Conservation (phyloP, 2,329 filamentous ascomycete species). For the Paecilomyces sp. region DNA sequence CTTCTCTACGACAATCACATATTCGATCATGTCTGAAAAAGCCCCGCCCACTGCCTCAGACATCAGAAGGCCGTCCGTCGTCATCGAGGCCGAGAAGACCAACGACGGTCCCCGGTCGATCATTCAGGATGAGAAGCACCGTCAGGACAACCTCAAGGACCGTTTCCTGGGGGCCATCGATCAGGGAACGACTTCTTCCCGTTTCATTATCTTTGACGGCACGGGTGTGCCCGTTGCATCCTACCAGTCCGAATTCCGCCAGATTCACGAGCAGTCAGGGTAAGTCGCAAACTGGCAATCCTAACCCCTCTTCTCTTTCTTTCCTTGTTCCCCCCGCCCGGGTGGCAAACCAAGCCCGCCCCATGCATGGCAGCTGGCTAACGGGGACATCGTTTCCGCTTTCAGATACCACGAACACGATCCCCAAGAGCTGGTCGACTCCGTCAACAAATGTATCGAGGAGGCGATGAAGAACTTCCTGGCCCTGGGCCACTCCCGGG, state of each 20-base stretch:
- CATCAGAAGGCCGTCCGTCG: conserved; percentile 11
- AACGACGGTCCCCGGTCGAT: conserved; percentile 28
- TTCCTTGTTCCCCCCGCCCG: too few species aligned
- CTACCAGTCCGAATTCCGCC: conserved; percentile 81
- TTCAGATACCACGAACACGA: conserved; percentile 84
- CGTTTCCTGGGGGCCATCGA: conserved; percentile 79
- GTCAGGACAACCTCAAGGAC: conserved; percentile 25
- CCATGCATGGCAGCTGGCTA: background rate
- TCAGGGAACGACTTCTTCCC: conserved; percentile 81
- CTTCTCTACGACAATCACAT: background rate
- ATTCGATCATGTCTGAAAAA: background rate
- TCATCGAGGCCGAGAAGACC: conserved; percentile 21
- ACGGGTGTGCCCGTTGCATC: conserved; percentile 69
- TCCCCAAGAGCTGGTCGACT: conserved; percentile 65
- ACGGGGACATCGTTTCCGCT: conserved; percentile 1
- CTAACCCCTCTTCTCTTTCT: background rate
- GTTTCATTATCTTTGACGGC: conserved; percentile 85
- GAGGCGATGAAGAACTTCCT: conserved; percentile 65
- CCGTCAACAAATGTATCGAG: conserved; percentile 74
- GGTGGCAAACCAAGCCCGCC: background rate
- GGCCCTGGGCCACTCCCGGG: conserved; percentile 58
- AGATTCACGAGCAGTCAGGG: conserved; percentile 79
- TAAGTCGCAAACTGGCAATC: conserved; percentile 39
- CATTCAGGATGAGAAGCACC: conserved; percentile 25
- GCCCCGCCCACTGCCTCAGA: conserved; percentile 1